Base-by-base conservation (phyloP, 495 filamentous ascomycete genomes). In the Daldinia grandis region DNA sequence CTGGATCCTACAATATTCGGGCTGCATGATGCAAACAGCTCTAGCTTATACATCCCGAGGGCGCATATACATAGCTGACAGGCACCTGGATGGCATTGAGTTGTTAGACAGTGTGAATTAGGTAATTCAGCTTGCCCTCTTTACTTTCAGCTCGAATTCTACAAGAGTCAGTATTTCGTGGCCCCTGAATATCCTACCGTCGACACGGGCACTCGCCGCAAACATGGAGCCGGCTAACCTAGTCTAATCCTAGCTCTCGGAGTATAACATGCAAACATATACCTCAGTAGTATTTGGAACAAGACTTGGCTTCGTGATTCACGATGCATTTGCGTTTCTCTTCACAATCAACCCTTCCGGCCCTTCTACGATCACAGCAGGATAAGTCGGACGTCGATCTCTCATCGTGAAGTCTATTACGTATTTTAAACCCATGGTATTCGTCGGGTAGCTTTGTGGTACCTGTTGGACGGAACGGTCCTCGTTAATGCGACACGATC, bases 391-490 rank as follows among this genome's bases (percentile, higher is more conserved):
- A 58, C 33, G 40, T 38, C 53, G 28, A 44, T 15, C 42, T 51
- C 38, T 59, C 55, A 54, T 47, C 44, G 71, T 64, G 66, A 58
- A 24, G 62, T 62, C 53, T 42, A 66, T 77, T 74, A 77, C 75
- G 73, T 77, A 75, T 59, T 65, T 59, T 21, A 38, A 71, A 71
- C 31, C 51, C 53, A 62, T 71, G 30, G 75, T 58, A 76, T 76
- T 71, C 65, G 64, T 68, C 66, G 28, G 38, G 51, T 47, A 27
- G 69, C 42, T 27, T 28, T 60, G 65, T 50, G 62, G 66, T 55
- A 61, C 66, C 61, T 56, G 25, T 55, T 68, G 38, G 24, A 64
- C 73, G 73, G 73, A 58, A 71, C 66, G 64, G 61, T 53, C 64
- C 66, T 54, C 28, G 44, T 49, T 38, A 49, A 66, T 66, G 64